Evolutionary conservation across 495 filamentous ascomycete species (phyloP), one percentile per base, ranked within the genome.

Genomic region (Penicillium soppii): DNA sequence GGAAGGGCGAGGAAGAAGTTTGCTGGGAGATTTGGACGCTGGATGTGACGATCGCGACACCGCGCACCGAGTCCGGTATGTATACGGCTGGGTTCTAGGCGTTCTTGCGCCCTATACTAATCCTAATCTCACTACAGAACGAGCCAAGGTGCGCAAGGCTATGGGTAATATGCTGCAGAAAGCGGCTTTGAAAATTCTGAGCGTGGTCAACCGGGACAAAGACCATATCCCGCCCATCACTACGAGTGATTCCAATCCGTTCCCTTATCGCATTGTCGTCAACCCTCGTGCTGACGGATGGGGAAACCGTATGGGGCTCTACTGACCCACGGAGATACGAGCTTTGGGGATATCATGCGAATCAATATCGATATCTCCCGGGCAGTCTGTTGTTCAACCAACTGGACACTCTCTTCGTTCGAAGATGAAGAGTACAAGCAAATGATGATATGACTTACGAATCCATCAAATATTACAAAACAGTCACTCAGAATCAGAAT

Each of bases 161-260:
- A 95, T 95, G 83, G 89, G 88, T 52, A 86, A 86, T 32, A 90
- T 88, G 55, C 82, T 98, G 27, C 85, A 90, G 25, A 88, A 89
- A 50, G 85, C 91, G 3, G 85, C 90, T 37, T 79, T 95, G 74
- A 95, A 95, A 65, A 91, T 96, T 54, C 78, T 97, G 17, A 83
- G 81, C 39, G 84, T 85, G 25, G 94, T 89, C 53, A 95, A 95
- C 67, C 69, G 78, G 10, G 88, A 96, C 59, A 96, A 95, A 67
- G 90, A 96, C 62, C 94, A 98, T 71, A 96, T 98, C 60, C 94
- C 94, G 23, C 95, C 94, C 40, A 97, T 98, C 50, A 97, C 91
- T 20, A 92, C 89, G 7, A 92, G 83, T 59, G 91, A 96, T 25
- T 76, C 84, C 39, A 97, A 97, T 62, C 92, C 95, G 0, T 98